Conservation (phyloP, 345 rosid species). For the Psidium friedrichsthalianum region DNA sequence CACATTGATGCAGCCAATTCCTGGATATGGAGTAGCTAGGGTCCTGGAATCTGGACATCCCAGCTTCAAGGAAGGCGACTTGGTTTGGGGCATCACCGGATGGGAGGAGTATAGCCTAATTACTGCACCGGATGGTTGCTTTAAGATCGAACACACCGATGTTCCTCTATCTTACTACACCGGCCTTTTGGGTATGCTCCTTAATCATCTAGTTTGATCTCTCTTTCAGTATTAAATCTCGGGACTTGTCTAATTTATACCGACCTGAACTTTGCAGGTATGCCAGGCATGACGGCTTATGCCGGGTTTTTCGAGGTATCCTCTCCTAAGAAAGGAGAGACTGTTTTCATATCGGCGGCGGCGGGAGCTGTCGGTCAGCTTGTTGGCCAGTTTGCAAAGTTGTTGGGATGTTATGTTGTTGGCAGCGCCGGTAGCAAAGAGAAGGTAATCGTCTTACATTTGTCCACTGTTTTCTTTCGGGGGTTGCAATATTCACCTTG, state of each 20-base stretch:
- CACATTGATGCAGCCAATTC: background rate
- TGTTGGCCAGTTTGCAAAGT: slow-evolving; percentile 12
- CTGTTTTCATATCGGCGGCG: slow-evolving; percentile 1
- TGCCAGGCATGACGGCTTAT: slow-evolving; percentile 11
- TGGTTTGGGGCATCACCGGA: slow-evolving; percentile 2
- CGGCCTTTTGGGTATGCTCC: slow-evolving; percentile 7
- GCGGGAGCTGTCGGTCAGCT: slow-evolving; percentile 2
- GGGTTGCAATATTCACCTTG: background rate
- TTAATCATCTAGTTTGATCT: background rate
- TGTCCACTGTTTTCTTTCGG: background rate
- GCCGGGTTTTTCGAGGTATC: slow-evolving; percentile 2
- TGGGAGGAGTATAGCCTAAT: slow-evolving; percentile 11
- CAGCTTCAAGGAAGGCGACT: slow-evolving; percentile 1
- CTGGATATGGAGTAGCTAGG: slow-evolving; percentile 6
- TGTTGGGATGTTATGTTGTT: slow-evolving; percentile 6
- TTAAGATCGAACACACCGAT: slow-evolving; percentile 1
- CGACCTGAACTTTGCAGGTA: background rate
- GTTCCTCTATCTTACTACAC: slow-evolving; percentile 17
- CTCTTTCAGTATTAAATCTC: background rate
- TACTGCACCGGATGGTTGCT: background rate
- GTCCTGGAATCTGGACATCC: slow-evolving; percentile 6
- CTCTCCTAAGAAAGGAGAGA: slow-evolving; percentile 10
- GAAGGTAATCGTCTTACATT: background rate
- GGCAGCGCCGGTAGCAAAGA: slow-evolving; percentile 6
- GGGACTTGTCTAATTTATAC: background rate